These are phyloP conservation scores for Madurella fahalii DNA, from an alignment of 2,329 filamentous ascomycete species.

Conservation along the genomic window DNA sequence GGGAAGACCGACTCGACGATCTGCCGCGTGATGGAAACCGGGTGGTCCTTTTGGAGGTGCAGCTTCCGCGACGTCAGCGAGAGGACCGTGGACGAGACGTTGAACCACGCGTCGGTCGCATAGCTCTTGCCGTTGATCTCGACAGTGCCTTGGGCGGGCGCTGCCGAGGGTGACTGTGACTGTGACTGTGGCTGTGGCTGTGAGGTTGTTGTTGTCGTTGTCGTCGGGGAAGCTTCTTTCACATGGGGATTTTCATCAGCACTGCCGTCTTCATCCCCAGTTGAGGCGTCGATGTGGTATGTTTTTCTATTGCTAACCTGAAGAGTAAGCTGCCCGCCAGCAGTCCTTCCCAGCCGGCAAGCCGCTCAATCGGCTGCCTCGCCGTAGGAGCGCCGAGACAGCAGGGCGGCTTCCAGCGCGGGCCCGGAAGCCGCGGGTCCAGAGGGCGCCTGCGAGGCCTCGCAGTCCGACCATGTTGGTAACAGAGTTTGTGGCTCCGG, in stretches of 20 bases:
- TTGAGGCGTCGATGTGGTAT: background rate
- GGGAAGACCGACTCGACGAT: conserved; percentile 91
- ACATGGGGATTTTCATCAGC: conserved; percentile 6
- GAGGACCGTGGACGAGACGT: conserved; percentile 72
- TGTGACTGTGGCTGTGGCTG: background rate
- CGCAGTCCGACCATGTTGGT: conserved; percentile 17
- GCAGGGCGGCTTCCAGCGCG: conserved; percentile 1
- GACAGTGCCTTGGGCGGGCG: conserved; percentile 32
- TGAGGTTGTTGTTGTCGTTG: conserved; percentile 6
- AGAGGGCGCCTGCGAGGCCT: conserved; percentile 13
- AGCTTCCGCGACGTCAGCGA: conserved; percentile 69
- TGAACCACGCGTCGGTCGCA: conserved; percentile 75
- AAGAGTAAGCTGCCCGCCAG: conserved; percentile 23
- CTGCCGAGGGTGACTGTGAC: too few species aligned
- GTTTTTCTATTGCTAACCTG: conserved; percentile 21
- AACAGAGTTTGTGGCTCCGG: conserved; percentile 3
- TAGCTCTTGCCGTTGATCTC: conserved; percentile 62
- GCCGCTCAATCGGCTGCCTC: conserved; percentile 7
- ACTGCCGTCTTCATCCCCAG: background rate
- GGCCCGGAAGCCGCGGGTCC: conserved; percentile 12
- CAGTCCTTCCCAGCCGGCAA: background rate
- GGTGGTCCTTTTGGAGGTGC: conserved; percentile 90
- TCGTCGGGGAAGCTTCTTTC: conserved; percentile 1
- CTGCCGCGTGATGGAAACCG: conserved; percentile 81
- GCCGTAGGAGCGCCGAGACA: conserved; percentile 6